Conservation (phyloP, 129 eudicot genomes). For the Calendula officinalis region DNA sequence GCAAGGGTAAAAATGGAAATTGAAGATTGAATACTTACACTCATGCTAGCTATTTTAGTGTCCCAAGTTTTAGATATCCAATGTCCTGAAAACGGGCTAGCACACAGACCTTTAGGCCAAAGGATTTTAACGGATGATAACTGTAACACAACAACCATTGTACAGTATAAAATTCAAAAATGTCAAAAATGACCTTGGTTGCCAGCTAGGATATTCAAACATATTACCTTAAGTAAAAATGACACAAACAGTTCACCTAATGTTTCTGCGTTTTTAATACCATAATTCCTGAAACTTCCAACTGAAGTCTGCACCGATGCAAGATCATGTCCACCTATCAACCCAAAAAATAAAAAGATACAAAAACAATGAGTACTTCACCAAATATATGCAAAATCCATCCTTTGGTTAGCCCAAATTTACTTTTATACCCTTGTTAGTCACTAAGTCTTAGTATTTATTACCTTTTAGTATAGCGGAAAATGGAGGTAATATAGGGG, state of each 20-base stretch:
- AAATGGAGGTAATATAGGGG: conserved; percentile 37
- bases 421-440: not conserved
- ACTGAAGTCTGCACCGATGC: conserved; percentile 49
- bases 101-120: conserved; percentile 92
- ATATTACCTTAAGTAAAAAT: conserved; percentile 65
- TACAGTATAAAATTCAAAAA: conserved; percentile 1
- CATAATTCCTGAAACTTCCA: conserved; percentile 49
- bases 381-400: not conserved
- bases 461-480: conserved; percentile 35
- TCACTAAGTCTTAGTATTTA: conserved; percentile 1
- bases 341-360: conserved; percentile 4
- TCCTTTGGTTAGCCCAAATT: not conserved
- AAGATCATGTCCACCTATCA: conserved; percentile 67
- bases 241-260: conserved; percentile 74
- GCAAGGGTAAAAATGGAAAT: not conserved
- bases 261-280: conserved; percentile 62
- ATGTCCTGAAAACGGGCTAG: conserved; percentile 65
- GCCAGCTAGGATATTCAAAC: not conserved
- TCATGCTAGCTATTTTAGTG: conserved; percentile 57
- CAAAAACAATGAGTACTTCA: not conserved
- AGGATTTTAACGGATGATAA: conserved; percentile 69
- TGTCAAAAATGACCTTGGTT: conserved; percentile 5
- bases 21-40: conserved; percentile 44
- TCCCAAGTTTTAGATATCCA: conserved; percentile 79
- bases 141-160: conserved; percentile 47